A percentile compares a stretch with the other conserved stretches of the same genome.
Evolutionary conservation across 352 stramenopile species (phyloP).

Genomic region (Phytophthora fragariae): DNA sequence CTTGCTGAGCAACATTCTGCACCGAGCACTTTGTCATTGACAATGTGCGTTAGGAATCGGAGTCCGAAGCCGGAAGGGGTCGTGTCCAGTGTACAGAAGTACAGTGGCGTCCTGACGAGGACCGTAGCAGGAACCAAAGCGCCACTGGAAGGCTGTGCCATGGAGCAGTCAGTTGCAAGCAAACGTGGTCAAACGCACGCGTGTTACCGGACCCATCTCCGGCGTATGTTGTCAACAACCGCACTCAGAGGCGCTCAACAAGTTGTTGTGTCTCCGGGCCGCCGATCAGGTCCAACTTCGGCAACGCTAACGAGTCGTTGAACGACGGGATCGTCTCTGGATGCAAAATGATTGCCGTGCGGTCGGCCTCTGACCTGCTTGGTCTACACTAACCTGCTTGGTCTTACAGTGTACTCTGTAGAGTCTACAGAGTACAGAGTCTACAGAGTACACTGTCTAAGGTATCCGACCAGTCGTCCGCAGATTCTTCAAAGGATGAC

Average conservation of each 20-base stretch:
- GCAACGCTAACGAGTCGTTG: not conserved
- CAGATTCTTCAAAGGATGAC: too few species aligned
- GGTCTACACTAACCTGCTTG: not conserved
- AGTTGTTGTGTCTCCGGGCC: conserved; percentile 13
- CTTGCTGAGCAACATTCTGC: conserved; percentile 39
- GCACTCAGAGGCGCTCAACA: conserved; percentile 12
- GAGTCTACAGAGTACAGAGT: too few species aligned
- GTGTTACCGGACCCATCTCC: conserved; percentile 23
- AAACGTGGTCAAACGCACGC: conserved; percentile 1
- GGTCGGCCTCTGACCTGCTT: conserved; percentile 9
- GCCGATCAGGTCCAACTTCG: conserved; percentile 9
- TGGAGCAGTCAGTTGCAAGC: conserved; percentile 8
- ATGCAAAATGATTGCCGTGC: conserved; percentile 17
- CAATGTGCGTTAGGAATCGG: not conserved
- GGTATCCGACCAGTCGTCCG: too few species aligned
- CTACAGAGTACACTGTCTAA: too few species aligned
- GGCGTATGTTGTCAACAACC: conserved; percentile 5
- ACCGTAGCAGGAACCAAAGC: not conserved
- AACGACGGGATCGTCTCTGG: conserved; percentile 22
- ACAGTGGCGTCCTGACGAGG: not conserved
- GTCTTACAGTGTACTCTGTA: too few species aligned
- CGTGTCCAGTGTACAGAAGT: not conserved
- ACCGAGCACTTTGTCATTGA: not conserved
- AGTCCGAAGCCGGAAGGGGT: not conserved
- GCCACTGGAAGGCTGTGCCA: conserved; percentile 1